Evolutionary conservation across 805 yeast genomes (phyloP).

Genomic region (Kodamaea sagamina): DNA sequence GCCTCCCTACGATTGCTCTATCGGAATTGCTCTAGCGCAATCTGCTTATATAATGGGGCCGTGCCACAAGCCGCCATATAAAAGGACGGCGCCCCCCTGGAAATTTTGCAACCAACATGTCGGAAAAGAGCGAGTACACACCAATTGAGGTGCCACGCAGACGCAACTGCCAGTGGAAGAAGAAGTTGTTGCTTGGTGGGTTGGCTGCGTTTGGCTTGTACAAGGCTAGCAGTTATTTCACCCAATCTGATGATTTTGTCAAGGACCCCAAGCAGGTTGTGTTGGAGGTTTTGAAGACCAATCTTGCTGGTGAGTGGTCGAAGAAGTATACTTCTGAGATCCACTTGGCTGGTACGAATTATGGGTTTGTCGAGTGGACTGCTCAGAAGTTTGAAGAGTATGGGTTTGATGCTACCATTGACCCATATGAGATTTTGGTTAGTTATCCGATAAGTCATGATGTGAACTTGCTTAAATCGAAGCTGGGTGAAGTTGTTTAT

Average conservation of each 20-base stretch:
- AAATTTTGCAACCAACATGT: constrained; percentile 6
- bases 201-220: not conserved
- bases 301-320: constrained; percentile 46
- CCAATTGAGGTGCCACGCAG: constrained; percentile 5
- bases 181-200: constrained; percentile 1
- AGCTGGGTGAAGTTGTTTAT: constrained; percentile 39
- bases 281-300: constrained; percentile 34
- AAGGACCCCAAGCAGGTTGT: constrained; percentile 18
- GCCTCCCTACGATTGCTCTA: too few relatives aligned
- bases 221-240: not conserved
- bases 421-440: constrained; percentile 58
- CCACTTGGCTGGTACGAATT: constrained; percentile 50
- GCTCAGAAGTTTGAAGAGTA: constrained; percentile 48
- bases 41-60: too few relatives aligned
- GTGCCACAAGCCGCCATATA: not conserved
- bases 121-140: constrained; percentile 9
- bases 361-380: constrained; percentile 50
- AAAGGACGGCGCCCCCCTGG: not conserved
- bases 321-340: constrained; percentile 42
- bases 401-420: constrained; percentile 48
- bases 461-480: constrained; percentile 34
- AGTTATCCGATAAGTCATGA: constrained; percentile 52
- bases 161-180: constrained; percentile 1
- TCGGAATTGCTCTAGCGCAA: too few relatives aligned
- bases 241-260: constrained; percentile 6